Percentiles rank a stretch among this genome's conserved stretches.
Conservation (phyloP, 306 rosid species). For the Sphenostylis stenocarpa region DNA sequence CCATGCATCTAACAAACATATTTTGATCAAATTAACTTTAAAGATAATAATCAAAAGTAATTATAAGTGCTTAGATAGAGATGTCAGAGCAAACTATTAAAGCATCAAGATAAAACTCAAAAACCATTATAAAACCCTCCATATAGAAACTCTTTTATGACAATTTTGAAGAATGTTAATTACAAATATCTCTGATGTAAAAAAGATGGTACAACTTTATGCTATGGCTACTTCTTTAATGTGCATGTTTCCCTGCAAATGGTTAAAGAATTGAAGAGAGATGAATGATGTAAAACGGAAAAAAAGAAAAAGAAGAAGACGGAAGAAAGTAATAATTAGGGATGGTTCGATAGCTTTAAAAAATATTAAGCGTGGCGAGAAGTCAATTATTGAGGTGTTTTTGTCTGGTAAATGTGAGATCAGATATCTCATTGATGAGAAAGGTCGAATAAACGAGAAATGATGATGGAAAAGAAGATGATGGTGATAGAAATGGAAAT, state of each 20-base stretch:
- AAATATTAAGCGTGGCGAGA: neutral
- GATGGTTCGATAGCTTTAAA: neutral
- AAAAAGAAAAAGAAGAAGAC: too few species aligned
- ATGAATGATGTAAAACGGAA: neutral
- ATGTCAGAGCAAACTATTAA: too few species aligned
- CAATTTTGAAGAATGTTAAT: neutral
- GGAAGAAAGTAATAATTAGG: neutral
- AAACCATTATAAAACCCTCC: too few species aligned
- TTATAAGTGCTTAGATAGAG: too few species aligned
- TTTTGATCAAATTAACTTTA: too few species aligned
- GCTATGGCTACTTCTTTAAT: neutral
- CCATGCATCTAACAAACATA: too few species aligned
- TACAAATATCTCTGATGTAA: neutral
- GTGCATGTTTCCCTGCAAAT: neutral
- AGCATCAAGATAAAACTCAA: too few species aligned
- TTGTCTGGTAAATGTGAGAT: neutral
- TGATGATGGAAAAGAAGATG: slow-evolving; percentile 16
- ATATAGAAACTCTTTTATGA: too few species aligned
- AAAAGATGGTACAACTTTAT: neutral
- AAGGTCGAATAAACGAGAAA: neutral
- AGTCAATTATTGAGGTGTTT: slow-evolving; percentile 15
- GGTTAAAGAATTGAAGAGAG: neutral
- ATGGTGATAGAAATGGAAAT: neutral
- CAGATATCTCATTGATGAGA: neutral
- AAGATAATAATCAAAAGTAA: too few species aligned